Evolutionary conservation across 2,329 filamentous ascomycete genomes (phyloP).

Genomic region (Elsinoe fawcettii): DNA sequence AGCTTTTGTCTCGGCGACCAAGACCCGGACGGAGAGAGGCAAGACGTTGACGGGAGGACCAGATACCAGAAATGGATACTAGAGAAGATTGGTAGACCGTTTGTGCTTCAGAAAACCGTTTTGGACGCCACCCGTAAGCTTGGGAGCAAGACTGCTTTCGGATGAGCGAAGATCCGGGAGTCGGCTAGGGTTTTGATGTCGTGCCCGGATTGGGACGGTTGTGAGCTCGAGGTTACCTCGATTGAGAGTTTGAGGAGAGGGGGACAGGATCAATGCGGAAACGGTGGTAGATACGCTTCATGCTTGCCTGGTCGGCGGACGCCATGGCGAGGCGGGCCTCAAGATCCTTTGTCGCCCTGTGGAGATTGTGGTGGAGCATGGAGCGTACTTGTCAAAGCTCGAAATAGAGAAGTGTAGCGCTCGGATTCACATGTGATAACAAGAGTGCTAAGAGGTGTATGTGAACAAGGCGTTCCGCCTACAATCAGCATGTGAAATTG

Average conservation of each 20-base stretch:
- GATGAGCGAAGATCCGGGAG: conserved; percentile 1
- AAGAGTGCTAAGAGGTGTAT: too few species aligned
- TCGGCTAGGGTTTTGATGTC: background rate
- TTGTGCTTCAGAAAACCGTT: conserved; percentile 9
- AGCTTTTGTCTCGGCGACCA: background rate
- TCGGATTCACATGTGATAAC: too few species aligned
- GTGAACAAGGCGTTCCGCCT: background rate
- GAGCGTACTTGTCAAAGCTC: too few species aligned
- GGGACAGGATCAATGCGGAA: background rate
- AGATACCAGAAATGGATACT: background rate
- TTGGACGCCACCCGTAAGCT: background rate
- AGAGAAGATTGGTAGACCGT: background rate
- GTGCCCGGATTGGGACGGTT: background rate
- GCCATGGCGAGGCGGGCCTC: too few species aligned
- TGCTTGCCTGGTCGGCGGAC: background rate
- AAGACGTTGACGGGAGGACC: background rate
- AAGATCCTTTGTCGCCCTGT: background rate
- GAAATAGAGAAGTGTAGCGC: too few species aligned
- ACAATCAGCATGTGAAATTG: background rate
- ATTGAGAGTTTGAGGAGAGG: background rate
- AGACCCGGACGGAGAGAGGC: background rate
- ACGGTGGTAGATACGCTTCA: background rate
- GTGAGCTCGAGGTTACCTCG: background rate
- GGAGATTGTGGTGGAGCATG: background rate
- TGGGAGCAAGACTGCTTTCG: background rate